These are phyloP conservation scores for Cantharellus cinnabarinus DNA, from an alignment of 768 basidiomycete genomes.

Conservation along the genomic window DNA sequence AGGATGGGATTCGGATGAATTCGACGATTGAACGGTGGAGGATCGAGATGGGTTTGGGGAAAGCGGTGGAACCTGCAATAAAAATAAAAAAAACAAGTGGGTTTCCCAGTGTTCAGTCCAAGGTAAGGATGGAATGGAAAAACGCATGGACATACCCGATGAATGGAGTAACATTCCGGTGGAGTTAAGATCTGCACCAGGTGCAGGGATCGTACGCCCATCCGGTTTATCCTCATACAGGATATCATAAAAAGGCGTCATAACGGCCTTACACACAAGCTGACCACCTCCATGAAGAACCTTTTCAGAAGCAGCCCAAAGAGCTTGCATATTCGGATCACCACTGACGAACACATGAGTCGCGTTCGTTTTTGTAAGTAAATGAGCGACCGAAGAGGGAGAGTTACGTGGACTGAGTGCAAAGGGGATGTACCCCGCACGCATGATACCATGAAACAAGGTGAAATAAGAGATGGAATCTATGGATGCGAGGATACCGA, in stretches of 20 bases:
- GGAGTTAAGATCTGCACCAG: not conserved
- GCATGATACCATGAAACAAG: constrained; percentile 8
- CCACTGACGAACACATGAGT: constrained; percentile 12
- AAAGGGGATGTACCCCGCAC: constrained; percentile 14
- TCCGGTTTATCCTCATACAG: not conserved
- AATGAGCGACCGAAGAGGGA: constrained; percentile 18
- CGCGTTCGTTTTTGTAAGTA: constrained; percentile 13
- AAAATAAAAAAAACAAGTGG: not conserved
- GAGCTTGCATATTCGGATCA: not conserved
- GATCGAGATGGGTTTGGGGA: constrained; percentile 7
- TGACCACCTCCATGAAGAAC: not conserved
- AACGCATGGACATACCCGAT: constrained; percentile 9
- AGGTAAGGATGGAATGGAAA: not conserved
- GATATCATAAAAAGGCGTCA: not conserved
- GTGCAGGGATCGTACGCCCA: not conserved
- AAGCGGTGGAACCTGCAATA: constrained; percentile 6
- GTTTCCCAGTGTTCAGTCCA: not conserved
- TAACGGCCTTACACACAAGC: not conserved
- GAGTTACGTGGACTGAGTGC: constrained; percentile 20
- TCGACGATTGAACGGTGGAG: constrained; percentile 5
- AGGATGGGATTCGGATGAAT: constrained; percentile 1
- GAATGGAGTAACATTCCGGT: constrained; percentile 14
- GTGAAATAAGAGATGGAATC: constrained; percentile 14
- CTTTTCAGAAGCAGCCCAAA: not conserved
- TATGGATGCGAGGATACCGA: constrained; percentile 9